Evolutionary conservation across 2,329 filamentous ascomycete genomes (phyloP).

Genomic region (Ophiosphaerella korrae): DNA sequence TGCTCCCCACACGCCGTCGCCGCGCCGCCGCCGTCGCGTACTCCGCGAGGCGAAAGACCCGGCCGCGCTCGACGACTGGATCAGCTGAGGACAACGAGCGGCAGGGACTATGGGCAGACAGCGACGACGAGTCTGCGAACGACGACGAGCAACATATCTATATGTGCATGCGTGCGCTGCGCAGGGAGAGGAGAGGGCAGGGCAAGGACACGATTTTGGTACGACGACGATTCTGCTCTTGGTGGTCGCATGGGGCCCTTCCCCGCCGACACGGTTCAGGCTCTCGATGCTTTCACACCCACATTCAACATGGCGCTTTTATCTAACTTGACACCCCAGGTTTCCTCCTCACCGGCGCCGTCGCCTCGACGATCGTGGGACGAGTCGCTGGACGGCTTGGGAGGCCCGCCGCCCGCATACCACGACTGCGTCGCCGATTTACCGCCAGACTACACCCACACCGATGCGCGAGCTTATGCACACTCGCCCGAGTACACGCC

Average conservation of each 20-base stretch:
- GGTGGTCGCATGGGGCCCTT: conserved; percentile 14
- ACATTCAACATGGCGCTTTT: conserved; percentile 6
- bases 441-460: conserved; percentile 53
- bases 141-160: conserved; percentile 6
- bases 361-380: conserved; percentile 34
- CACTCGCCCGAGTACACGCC: conserved; percentile 38
- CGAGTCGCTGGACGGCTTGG: conserved; percentile 23
- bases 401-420: conserved; percentile 49
- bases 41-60: conserved; percentile 44
- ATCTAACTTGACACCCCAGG: conserved; percentile 33
- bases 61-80: conserved; percentile 41
- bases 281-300: background rate
- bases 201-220: conserved; percentile 35
- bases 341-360: too few relatives aligned
- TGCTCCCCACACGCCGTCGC: conserved; percentile 41
- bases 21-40: conserved; percentile 37
- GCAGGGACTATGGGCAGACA: background rate
- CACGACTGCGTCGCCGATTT: conserved; percentile 50
- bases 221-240: conserved; percentile 38
- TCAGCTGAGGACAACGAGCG: conserved; percentile 28
- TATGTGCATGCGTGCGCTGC: conserved; percentile 25
- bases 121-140: conserved; percentile 28
- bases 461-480: conserved; percentile 48
- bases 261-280: conserved; percentile 8
- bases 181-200: conserved; percentile 22